Evolutionary conservation across 345 rosid species (phyloP), one percentile per base, ranked within the genome.

Genomic region (Arabidopsis thaliana): DNA sequence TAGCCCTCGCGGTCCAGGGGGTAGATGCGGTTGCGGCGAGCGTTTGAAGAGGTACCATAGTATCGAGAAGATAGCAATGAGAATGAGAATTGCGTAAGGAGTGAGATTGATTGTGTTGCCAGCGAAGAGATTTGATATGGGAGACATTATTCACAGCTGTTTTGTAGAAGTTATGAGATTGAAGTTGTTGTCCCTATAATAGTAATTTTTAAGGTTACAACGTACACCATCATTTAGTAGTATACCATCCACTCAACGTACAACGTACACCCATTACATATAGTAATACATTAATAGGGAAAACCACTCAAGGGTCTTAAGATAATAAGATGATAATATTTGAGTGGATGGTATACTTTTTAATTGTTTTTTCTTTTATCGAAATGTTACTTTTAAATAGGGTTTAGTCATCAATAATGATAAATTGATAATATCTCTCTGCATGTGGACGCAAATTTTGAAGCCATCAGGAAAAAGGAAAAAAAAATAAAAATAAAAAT

Each of bases 1-100:
- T 30, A 87, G 51, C 32, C 91, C 86, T 4, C 16, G 50, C 0
- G 89, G 89, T 36, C 91, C 89, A 0, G 89, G 89, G 0, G 87
- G 87, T 6, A 78, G 67, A 58, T 60, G 67, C 1, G 67, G 78
- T 12, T 37, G 34, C 9, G 71, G 46, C 1, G 42, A 22, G 49
- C 65, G 36, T 52, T 69, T 76, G 42, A n/a, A 33, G 14, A 34
- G 11, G n/a, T 13, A 24, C 79, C 70, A 69, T 0, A 52, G 6
- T 53, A 61, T 1, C 2, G 70, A 23, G 7, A 76, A 52, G 58
- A 52, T 52, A 1, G 74, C 5, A 16, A 13, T 76, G 49, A 68
- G 24, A 34, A 62, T 16, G 5, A 62, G 28, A 7, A 52, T 4
- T 40, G 48, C 40, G 20, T 50, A 67, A 37, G 72, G 41, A n/a